These are phyloP conservation scores for Phycomyces nitens DNA, from an alignment of 192 early-diverging fungal genomes.

Conservation along the genomic window DNA sequence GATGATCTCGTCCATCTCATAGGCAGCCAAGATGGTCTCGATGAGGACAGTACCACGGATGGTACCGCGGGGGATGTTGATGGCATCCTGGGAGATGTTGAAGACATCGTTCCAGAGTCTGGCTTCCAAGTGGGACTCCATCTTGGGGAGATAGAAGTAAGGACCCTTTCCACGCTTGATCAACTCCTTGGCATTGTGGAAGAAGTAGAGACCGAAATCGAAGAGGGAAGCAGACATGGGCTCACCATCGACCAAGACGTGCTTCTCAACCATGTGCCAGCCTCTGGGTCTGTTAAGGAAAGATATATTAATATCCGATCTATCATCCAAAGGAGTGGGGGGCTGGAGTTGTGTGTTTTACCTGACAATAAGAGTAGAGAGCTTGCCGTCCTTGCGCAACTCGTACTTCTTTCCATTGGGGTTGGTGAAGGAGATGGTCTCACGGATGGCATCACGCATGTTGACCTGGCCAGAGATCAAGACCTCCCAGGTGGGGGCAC, in stretches of 20 bases:
- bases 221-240: slow-evolving; percentile 94
- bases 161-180: slow-evolving; percentile 87
- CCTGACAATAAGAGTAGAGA: slow-evolving; percentile 90
- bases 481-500: slow-evolving; percentile 96
- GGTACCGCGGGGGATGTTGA: slow-evolving; percentile 88
- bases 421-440: slow-evolving; percentile 82
- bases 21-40: slow-evolving; percentile 95
- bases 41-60: slow-evolving; percentile 97
- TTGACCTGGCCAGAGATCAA: slow-evolving; percentile 87
- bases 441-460: slow-evolving; percentile 87
- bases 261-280: slow-evolving; percentile 98
- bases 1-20: slow-evolving; percentile 99
- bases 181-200: slow-evolving; percentile 91
- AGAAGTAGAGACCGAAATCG: slow-evolving; percentile 98
- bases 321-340: background rate
- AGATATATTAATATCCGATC: no score
- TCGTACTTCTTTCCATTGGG: slow-evolving; percentile 94
- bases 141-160: slow-evolving; percentile 99
- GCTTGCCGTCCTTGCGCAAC: slow-evolving; percentile 82
- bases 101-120: slow-evolving; percentile 98
- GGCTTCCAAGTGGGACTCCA: slow-evolving; percentile 97
- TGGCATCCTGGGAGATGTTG: slow-evolving; percentile 89
- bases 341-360: slow-evolving; percentile 25
- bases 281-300: slow-evolving; percentile 92
- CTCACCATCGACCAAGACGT: slow-evolving; percentile 89